Base-by-base conservation (phyloP, 208 protist genomes). In the Eutreptiella sp. region DNA sequence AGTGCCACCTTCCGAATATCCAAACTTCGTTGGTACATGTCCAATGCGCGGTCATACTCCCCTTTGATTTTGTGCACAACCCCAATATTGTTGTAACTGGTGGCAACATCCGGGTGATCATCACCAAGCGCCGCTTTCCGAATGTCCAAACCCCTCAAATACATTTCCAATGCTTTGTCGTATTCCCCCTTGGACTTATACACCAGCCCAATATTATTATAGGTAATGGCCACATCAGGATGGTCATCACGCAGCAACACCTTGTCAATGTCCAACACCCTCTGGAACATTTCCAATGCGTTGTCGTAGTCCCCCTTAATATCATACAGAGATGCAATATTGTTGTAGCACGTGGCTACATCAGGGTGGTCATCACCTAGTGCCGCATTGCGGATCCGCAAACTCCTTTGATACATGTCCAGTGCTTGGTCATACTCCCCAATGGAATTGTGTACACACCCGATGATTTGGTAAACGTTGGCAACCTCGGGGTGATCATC, bases 211-310 rank as follows among this genome's bases (percentile, higher is more conserved):
- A 61, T 14, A 27, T 61, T 61, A 46, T 61, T 61, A 16, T 52
- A 27, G 16, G 43, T 21, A 38, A 24, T 57, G 7, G 54, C 54
- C 16, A 46, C 45, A 7, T 57, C 58, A 7, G 54, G 54, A 27
- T 61, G 54, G n/a, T 19, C 23, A 27, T 7, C 9, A 7, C 54
- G 43, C 7, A 58, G 54, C 23, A 32, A 19, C 38, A 14, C 16
- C 38, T 9, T 61, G 14, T n/a, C 58, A 46, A 61, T 57, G 11
- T 61, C 54, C 43, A 61, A 46, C 43, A 29, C 54, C 46, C 34
- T 61, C 28, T 52, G 38, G 54, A 59, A 61, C 48, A 61, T 34
- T 46, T 7, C 14, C 9, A 55, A 16, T 27, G 54, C 7, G 11
- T 61, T 57, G 16, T 61, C 54, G 50, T 57, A 57, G 7, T 24